Conservation (phyloP, 352 stramenopile genomes). For the Blastocystis sp. region DNA sequence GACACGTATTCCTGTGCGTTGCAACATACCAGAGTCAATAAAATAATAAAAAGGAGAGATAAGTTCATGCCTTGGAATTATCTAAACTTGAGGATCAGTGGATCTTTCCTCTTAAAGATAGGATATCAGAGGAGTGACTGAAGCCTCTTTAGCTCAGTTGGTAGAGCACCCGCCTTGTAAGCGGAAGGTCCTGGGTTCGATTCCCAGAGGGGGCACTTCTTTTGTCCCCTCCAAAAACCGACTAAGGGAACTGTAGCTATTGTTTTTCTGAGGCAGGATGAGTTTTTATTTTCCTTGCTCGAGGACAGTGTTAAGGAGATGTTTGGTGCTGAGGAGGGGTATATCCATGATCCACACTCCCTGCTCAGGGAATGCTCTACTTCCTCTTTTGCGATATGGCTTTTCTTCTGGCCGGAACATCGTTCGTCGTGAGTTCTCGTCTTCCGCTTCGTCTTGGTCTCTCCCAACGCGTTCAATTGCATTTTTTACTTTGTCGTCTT, state of each 20-base stretch:
- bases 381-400: too few species aligned
- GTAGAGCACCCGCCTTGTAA: constrained; percentile 63
- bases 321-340: background rate
- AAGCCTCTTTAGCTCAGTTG: constrained; percentile 63
- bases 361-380: background rate
- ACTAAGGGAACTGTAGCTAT: too few species aligned
- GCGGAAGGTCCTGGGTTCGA: constrained; percentile 61
- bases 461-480: background rate
- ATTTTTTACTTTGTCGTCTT: constrained; percentile 27
- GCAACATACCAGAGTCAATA: too few species aligned
- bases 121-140: background rate
- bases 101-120: too few species aligned
- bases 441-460: background rate
- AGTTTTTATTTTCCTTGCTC: background rate
- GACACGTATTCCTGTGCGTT: too few species aligned
- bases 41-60: too few species aligned
- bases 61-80: too few species aligned
- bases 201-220: constrained; percentile 33
- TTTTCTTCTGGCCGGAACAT: background rate
- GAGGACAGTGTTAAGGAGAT: background rate
- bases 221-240: background rate
- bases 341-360: background rate
- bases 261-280: background rate
- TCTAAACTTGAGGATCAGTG: too few species aligned
- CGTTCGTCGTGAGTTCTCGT: background rate